These are phyloP conservation scores for Aspergillus fructus DNA, from an alignment of 2,329 filamentous ascomycete genomes.

Conservation along the genomic window DNA sequence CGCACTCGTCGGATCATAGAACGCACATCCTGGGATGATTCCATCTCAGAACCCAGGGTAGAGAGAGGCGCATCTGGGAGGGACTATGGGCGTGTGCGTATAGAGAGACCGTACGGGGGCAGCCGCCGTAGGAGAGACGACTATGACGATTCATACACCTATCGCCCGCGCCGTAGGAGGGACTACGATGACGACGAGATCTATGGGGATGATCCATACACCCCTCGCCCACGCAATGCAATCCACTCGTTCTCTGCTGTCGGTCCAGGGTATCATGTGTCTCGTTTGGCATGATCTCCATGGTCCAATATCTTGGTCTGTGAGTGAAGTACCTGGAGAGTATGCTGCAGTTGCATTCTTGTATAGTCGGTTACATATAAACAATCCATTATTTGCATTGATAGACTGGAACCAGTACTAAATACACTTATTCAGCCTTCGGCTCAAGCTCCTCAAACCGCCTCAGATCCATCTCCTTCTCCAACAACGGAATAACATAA, in stretches of 20 bases:
- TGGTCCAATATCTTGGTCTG: too few relatives aligned
- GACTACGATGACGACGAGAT: not conserved
- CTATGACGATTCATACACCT: not conserved
- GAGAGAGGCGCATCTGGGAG: too few relatives aligned
- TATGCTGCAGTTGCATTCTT: too few relatives aligned
- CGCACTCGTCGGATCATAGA: not conserved
- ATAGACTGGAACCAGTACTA: too few relatives aligned
- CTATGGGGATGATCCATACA: not conserved
- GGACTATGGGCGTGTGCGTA: too few relatives aligned
- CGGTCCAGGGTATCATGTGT: constrained; percentile 5
- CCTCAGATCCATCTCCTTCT: constrained; percentile 67
- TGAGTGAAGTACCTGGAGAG: too few relatives aligned
- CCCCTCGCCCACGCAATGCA: not conserved
- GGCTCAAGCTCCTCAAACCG: constrained; percentile 62
- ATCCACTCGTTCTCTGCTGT: constrained; percentile 2
- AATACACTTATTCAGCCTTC: too few relatives aligned
- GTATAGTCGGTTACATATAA: too few relatives aligned
- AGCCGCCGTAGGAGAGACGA: not conserved
- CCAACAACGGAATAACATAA: constrained; percentile 68
- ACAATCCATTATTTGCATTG: too few relatives aligned
- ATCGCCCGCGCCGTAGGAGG: not conserved
- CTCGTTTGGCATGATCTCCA: not conserved
- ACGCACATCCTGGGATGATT: not conserved
- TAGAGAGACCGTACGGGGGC: too few relatives aligned
- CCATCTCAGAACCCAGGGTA: too few relatives aligned